Conservation (phyloP, 768 basidiomycete genomes). For the Lactifluus echinatus region DNA sequence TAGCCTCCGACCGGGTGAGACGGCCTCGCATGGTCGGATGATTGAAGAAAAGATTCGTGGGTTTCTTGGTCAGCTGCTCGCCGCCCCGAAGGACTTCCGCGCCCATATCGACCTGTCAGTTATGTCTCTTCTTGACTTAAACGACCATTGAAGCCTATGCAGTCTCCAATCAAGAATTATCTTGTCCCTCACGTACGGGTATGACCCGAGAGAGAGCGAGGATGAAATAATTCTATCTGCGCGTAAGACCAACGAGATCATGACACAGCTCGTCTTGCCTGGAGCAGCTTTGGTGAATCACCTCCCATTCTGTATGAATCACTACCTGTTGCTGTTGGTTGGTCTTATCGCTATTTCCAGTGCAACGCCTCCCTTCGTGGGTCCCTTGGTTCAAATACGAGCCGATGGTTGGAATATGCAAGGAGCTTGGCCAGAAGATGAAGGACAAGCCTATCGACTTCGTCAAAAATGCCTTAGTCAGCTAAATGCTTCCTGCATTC, state of each 20-base stretch:
- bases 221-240: background rate
- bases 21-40: background rate
- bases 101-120: background rate
- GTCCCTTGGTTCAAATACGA: constrained; percentile 2
- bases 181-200: constrained; percentile 4
- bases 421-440: background rate
- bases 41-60: background rate
- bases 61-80: background rate
- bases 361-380: constrained; percentile 7
- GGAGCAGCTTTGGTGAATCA: background rate
- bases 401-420: background rate
- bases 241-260: background rate
- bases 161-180: background rate
- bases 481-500: background rate
- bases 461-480: constrained; percentile 1
- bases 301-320: constrained; percentile 6
- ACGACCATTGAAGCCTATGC: background rate
- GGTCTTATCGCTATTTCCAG: background rate
- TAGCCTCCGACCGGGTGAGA: background rate
- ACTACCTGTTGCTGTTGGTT: background rate
- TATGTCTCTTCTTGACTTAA: background rate
- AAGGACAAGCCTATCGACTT: constrained; percentile 4
- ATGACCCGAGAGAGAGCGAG: background rate
- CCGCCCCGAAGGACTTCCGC: background rate
- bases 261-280: background rate